Conservation (phyloP, 176 grass and related monocot genomes). For the Eragrostis nindensis region DNA sequence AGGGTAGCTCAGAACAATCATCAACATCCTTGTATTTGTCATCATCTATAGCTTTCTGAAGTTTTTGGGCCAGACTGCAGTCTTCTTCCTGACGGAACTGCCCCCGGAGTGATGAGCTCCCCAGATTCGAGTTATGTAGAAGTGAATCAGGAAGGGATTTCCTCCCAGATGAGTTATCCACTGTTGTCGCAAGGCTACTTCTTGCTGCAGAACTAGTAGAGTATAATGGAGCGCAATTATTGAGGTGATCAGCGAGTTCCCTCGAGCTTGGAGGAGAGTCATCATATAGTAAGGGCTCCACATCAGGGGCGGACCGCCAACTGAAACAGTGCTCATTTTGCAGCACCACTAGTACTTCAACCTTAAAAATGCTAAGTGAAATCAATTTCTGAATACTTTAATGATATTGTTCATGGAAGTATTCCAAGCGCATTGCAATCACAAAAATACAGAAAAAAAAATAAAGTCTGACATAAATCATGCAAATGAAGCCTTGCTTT, state of each 20-base stretch:
- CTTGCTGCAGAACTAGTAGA: slow-evolving; percentile 58
- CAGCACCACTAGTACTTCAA: slow-evolving; percentile 81
- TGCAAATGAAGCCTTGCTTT: slow-evolving; percentile 13
- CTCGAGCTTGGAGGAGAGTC: slow-evolving; percentile 64
- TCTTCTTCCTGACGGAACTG: slow-evolving; percentile 84
- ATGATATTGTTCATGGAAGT: slow-evolving; percentile 14
- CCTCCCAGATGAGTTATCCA: slow-evolving; percentile 68
- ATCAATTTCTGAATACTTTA: slow-evolving; percentile 2
- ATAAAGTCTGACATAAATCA: slow-evolving; percentile 18
- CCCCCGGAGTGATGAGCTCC: slow-evolving; percentile 65
- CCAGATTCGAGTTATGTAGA: slow-evolving; percentile 54
- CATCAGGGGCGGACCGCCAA: slow-evolving; percentile 86
- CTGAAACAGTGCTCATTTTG: slow-evolving; percentile 87
- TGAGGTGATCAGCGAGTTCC: slow-evolving; percentile 58
- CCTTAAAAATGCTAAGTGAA: slow-evolving; percentile 53
- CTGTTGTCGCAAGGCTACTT: slow-evolving; percentile 66
- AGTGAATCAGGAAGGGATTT: slow-evolving; percentile 75
- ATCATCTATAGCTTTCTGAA: slow-evolving; percentile 78
- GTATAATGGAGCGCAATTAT: slow-evolving; percentile 50
- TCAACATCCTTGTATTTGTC: slow-evolving; percentile 69
- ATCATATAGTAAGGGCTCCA: slow-evolving; percentile 62
- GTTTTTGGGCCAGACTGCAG: slow-evolving; percentile 72
- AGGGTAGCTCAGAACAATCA: slow-evolving; percentile 42
- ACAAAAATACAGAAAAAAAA: slow-evolving; percentile 11
- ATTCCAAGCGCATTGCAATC: background rate